These are phyloP conservation scores for Solanum sitiens DNA, from an alignment of 257 asterid genomes.

Conservation along the genomic window DNA sequence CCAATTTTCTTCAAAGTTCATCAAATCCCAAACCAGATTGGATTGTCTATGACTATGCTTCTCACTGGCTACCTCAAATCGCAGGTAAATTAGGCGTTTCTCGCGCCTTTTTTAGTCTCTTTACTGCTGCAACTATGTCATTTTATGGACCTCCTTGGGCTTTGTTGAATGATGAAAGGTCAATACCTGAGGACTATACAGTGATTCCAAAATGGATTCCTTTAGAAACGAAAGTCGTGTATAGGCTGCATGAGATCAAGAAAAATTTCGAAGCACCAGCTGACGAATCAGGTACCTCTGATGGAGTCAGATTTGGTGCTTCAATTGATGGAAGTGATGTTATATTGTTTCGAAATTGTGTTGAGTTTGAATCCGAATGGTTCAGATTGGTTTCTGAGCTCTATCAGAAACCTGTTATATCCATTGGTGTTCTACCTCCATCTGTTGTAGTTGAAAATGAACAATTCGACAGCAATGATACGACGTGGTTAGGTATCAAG, in stretches of 20 bases:
- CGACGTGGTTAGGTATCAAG: constrained; percentile 36
- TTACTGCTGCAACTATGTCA: constrained; percentile 69
- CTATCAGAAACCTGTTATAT: constrained; percentile 50
- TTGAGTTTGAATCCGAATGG: constrained; percentile 76
- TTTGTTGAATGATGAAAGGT: constrained; percentile 21
- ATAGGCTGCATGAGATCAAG: constrained; percentile 49
- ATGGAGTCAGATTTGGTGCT: constrained; percentile 41
- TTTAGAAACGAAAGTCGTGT: constrained; percentile 29
- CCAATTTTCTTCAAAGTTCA: constrained; percentile 34
- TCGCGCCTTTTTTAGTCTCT: constrained; percentile 52
- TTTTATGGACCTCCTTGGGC: constrained; percentile 45
- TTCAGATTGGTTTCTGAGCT: constrained; percentile 32
- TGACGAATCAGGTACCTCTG: constrained; percentile 56
- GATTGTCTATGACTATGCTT: constrained; percentile 67
- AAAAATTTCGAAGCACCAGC: constrained; percentile 54
- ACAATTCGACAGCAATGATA: neutral
- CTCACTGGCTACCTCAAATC: constrained; percentile 62
- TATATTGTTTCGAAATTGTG: constrained; percentile 48
- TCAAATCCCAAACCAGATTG: constrained; percentile 60
- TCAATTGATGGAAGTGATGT: constrained; percentile 48
- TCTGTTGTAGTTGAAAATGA: constrained; percentile 9
- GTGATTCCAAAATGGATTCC: constrained; percentile 70
- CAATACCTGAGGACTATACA: constrained; percentile 46
- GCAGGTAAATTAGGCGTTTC: constrained; percentile 34
- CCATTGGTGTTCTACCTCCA: constrained; percentile 53